A percentile compares a stretch with the other conserved stretches of the same genome.
Evolutionary conservation across 2,329 filamentous ascomycete genomes (phyloP).

Genomic region (Triangularia verruculosa): DNA sequence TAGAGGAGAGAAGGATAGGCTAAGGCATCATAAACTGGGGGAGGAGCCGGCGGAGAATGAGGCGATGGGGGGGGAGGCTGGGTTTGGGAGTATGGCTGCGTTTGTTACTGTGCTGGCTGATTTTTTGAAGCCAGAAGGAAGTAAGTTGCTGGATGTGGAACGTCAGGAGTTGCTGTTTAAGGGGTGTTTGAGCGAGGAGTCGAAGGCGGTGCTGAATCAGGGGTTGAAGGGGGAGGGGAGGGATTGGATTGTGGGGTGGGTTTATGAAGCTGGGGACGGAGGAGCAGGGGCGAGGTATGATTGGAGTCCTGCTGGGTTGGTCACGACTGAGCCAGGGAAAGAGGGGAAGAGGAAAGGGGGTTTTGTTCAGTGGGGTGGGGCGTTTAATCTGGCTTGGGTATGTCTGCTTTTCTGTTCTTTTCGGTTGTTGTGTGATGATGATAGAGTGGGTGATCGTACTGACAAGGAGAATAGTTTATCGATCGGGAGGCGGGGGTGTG

Average conservation of each 20-base stretch:
- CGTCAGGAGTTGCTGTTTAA: conserved; percentile 23
- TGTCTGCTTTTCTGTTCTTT: conserved; percentile 4
- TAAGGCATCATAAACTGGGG: not conserved
- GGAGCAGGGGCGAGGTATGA: conserved; percentile 23
- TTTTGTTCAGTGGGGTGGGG: conserved; percentile 28
- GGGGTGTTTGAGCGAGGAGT: conserved; percentile 20
- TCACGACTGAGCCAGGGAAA: conserved; percentile 17
- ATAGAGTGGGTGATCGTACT: not conserved
- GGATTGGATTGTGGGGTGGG: conserved; percentile 26
- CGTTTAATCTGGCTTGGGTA: conserved; percentile 29
- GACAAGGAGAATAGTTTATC: conserved; percentile 22
- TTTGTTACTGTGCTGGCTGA: conserved; percentile 26
- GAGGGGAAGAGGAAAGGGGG: conserved; percentile 19
- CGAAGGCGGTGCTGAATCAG: not conserved
- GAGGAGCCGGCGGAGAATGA: not conserved
- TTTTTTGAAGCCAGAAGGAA: not conserved
- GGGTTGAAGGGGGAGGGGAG: not conserved
- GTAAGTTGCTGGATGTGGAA: not conserved
- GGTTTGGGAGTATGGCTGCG: conserved; percentile 21
- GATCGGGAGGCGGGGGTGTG: conserved; percentile 29
- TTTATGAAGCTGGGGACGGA: not conserved
- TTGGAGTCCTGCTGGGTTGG: conserved; percentile 28
- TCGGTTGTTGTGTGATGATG: not conserved
- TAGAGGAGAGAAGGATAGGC: not conserved
- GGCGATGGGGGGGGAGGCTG: conserved; percentile 28